Conservation (phyloP, 257 asterid species). For the Petunia secreta region DNA sequence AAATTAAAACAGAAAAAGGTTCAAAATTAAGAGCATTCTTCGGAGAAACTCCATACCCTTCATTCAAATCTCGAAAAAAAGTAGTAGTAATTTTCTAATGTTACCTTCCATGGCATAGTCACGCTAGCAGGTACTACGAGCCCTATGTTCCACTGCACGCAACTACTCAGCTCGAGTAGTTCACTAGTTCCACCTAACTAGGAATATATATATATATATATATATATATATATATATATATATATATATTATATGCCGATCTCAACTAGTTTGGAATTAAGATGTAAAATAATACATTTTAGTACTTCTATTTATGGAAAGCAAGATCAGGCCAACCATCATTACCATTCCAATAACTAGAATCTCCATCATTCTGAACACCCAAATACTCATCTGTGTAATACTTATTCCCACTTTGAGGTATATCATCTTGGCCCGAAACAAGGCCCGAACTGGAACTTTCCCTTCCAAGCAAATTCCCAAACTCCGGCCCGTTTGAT, state of each 20-base stretch:
- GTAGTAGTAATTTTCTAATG: background rate
- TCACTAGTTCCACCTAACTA: background rate
- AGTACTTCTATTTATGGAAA: constrained; percentile 33
- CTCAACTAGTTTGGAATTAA: background rate
- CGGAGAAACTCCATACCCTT: too few species aligned
- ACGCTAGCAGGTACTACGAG: too few species aligned
- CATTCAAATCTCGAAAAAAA: too few species aligned
- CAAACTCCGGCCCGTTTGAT: constrained; percentile 54
- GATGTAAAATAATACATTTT: background rate
- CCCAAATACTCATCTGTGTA: constrained; percentile 36
- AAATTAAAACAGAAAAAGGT: too few species aligned
- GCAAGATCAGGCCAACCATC: constrained; percentile 79
- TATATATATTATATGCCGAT: background rate
- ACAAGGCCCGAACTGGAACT: constrained; percentile 35
- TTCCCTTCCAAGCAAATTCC: constrained; percentile 28
- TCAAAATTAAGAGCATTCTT: too few species aligned
- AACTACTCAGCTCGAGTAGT: too few species aligned
- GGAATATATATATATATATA: background rate
- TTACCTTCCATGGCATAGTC: background rate
- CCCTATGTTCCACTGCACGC: too few species aligned
- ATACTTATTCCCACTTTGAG: constrained; percentile 32
- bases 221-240: background rate
- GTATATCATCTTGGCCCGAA: constrained; percentile 23
- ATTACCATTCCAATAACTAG: constrained; percentile 45
- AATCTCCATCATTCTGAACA: constrained; percentile 37